Percentiles rank a stretch among this genome's conserved stretches.
phyloP scores from a whole-genome alignment of 2,329 filamentous ascomycete species.

The Colletotrichum higginsianum region DNA sequence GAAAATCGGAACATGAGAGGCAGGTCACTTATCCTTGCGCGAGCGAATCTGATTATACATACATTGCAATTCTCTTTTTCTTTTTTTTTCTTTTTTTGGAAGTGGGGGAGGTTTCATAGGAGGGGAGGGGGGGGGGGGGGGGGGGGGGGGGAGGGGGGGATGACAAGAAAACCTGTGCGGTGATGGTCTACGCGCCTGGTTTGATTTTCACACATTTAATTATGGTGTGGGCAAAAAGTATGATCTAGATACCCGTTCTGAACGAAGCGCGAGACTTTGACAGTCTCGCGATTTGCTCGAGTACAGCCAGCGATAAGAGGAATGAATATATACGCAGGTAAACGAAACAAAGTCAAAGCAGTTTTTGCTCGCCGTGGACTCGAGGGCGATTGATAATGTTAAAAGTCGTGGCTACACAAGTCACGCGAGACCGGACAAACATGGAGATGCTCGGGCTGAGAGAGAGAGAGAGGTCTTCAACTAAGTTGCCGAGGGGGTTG shows the following conservation, averaged over 20 bases:
- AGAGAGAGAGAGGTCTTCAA: no score
- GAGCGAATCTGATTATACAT: not conserved
- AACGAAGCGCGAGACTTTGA: not conserved
- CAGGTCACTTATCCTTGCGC: not conserved
- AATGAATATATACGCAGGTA: not conserved
- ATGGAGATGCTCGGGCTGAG: no score
- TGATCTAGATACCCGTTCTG: slow-evolving; percentile 21
- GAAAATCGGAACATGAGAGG: not conserved
- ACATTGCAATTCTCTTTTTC: not conserved
- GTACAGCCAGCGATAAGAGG: not conserved
- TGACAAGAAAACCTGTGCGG: no score
- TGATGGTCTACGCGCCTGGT: not conserved
- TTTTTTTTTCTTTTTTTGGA: not conserved
- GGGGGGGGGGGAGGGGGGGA: no score
- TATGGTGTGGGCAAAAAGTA: slow-evolving; percentile 11
- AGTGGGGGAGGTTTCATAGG: not conserved
- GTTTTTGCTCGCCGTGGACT: no score
- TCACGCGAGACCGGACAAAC: no score
- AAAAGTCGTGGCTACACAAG: no score
- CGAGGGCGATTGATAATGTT: no score
- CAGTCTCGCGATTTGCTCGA: not conserved
- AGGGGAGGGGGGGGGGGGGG: no score
- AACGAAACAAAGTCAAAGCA: no score
- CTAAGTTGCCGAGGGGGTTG: no score
- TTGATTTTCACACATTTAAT: not conserved